Base-by-base conservation (phyloP, 2,329 filamentous ascomycete genomes). In the Plenodomus biglobosus region DNA sequence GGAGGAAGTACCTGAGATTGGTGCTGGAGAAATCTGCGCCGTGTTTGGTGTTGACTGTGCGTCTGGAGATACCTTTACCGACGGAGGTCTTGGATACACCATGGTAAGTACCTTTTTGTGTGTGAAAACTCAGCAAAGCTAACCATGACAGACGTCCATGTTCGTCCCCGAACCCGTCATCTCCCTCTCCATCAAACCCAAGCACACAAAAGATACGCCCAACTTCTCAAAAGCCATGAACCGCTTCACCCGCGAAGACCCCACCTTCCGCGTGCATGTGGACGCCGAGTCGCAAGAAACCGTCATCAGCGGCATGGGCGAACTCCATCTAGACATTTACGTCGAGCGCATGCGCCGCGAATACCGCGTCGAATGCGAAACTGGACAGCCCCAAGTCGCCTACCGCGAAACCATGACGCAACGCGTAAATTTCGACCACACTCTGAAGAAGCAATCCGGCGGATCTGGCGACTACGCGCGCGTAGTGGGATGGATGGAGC, bases 161-260 rank as follows among this genome's bases (percentile, higher is more conserved):
- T 92, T 90, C 72, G 92, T 99, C 38, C 94, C 94, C 8, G 94
- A 99, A 70, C 90, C 94, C 22, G 94, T 99, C 78, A 96, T 99
- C 75, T 97, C 92, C 16, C 85, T 99, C 36, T 96, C 92, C 18
- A 97, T 99, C 79, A 91, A 90, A 75, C 94, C 94, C 40, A 97
- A 97, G 80, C 85, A 90, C 72, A 91, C 83, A 70, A 94, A 90
- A 72, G 92, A 99, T 66, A 85, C 87, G 49, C 85, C 90, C 70
- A 94, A 95, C 78, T 99, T 99, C 81, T 92, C 87, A 69, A 99
- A 99, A 78, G 94, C 94, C 61, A 97, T 99, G 85, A 94, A 92
- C 72, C 89, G 94, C 61, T 99, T 99, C 83, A 92, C 96, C 76
- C 88, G 94, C 56, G 94, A 99, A 76, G 94, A 99, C 66, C 94